Evolutionary conservation across 2,329 filamentous ascomycete species (phyloP).

Genomic region (Talaromyces atroroseus): DNA sequence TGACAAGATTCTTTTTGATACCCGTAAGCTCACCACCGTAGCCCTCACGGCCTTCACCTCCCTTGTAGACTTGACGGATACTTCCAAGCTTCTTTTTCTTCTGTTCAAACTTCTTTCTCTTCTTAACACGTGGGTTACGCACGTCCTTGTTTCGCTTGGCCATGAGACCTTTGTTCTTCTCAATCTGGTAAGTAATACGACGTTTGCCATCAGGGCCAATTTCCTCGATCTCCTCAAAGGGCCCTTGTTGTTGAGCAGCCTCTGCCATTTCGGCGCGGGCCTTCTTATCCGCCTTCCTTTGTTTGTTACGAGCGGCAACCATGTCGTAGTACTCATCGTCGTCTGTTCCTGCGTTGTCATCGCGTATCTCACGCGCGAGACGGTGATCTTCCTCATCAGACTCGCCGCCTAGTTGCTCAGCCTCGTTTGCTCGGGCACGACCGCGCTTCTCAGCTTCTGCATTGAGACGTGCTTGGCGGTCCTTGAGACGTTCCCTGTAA

Average conservation of each 20-base stretch:
- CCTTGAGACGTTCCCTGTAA: constrained; percentile 79
- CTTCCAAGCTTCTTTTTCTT: constrained; percentile 96
- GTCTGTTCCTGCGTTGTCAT: constrained; percentile 24
- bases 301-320: constrained; percentile 57
- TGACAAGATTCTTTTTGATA: constrained; percentile 90
- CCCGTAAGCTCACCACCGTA: constrained; percentile 90
- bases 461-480: constrained; percentile 79
- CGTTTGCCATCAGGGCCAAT: constrained; percentile 81
- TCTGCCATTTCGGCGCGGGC: constrained; percentile 55
- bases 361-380: constrained; percentile 47
- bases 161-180: constrained; percentile 95
- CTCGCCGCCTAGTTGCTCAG: constrained; percentile 65
- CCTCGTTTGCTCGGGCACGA: constrained; percentile 55
- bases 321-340: constrained; percentile 75
- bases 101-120: constrained; percentile 90
- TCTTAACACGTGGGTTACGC: constrained; percentile 94
- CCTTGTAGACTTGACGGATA: constrained; percentile 79
- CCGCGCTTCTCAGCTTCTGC: constrained; percentile 83
- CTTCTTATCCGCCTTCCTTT: constrained; percentile 67
- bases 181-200: constrained; percentile 86
- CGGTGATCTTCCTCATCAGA: constrained; percentile 60
- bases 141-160: constrained; percentile 90
- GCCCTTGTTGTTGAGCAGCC: constrained; percentile 52
- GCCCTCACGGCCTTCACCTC: constrained; percentile 73
- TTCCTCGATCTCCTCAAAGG: constrained; percentile 60